These are phyloP conservation scores for Fusarium subtropicale DNA, from an alignment of 2,329 filamentous ascomycete species.

Conservation along the genomic window DNA sequence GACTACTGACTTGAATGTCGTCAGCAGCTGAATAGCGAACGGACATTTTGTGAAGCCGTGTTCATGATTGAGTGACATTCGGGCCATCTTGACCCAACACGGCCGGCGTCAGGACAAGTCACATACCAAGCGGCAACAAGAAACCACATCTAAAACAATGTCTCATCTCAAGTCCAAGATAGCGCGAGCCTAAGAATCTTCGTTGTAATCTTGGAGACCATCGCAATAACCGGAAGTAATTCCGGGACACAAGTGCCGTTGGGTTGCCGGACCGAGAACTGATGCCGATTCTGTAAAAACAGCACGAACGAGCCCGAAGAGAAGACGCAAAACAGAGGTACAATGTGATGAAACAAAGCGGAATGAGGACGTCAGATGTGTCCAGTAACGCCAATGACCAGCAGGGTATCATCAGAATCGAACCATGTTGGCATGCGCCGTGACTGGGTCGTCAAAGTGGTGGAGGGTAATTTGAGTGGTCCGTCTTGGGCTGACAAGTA, in stretches of 20 bases:
- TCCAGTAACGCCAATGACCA: conserved; percentile 12
- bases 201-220: conserved; percentile 9
- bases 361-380: conserved; percentile 3
- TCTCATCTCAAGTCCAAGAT: conserved; percentile 12
- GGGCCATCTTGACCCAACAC: conserved; percentile 1
- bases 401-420: conserved; percentile 33
- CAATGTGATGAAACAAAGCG: background rate
- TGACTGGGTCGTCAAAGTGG: conserved; percentile 26
- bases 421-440: conserved; percentile 34
- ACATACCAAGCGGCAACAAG: background rate
- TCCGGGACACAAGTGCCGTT: conserved; percentile 9
- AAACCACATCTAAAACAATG: conserved; percentile 20
- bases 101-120: background rate
- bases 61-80: background rate
- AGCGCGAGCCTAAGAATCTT: background rate
- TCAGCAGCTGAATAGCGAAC: conserved; percentile 30
- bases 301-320: background rate
- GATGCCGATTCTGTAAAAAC: background rate
- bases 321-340: background rate
- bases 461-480: conserved; percentile 23
- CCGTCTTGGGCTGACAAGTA: conserved; percentile 24
- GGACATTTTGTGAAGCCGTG: background rate
- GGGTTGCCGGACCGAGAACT: background rate
- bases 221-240: conserved; percentile 2
- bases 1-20: conserved; percentile 17